A percentile compares a stretch with the other conserved stretches of the same genome.
These are phyloP conservation scores for Aspergillus puulaauensis DNA, from an alignment of 2,329 filamentous ascomycete species.

Conservation along the genomic window DNA sequence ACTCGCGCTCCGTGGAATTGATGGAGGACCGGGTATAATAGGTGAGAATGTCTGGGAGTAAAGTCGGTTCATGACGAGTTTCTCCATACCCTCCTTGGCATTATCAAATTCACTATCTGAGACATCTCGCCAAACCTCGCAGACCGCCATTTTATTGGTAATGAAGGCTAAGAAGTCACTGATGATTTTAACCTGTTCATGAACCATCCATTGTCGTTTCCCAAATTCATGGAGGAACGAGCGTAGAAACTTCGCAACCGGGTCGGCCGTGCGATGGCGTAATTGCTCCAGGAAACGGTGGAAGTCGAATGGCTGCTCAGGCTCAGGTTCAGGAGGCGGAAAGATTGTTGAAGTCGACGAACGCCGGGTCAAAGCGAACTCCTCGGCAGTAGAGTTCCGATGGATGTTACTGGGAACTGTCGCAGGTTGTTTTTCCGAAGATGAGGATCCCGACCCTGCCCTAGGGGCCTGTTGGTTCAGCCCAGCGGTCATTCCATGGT, in stretches of 20 bases:
- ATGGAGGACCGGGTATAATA: slow-evolving; percentile 78
- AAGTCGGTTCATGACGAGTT: slow-evolving; percentile 96
- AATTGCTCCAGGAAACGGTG: slow-evolving; percentile 95
- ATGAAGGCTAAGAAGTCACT: slow-evolving; percentile 96
- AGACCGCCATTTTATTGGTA: slow-evolving; percentile 95
- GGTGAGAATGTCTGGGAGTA: slow-evolving; percentile 97
- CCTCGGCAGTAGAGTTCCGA: slow-evolving; percentile 25
- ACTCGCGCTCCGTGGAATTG: slow-evolving; percentile 57
- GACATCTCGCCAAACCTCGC: slow-evolving; percentile 93
- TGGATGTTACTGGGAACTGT: slow-evolving; percentile 27
- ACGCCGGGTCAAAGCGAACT: slow-evolving; percentile 27
- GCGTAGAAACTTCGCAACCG: slow-evolving; percentile 90
- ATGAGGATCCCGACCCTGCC: slow-evolving; percentile 15
- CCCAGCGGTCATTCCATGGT: slow-evolving; percentile 57
- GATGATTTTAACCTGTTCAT: slow-evolving; percentile 99
- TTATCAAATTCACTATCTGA: slow-evolving; percentile 98
- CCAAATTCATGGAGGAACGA: slow-evolving; percentile 94
- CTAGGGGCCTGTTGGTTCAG: slow-evolving; percentile 26
- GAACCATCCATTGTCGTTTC: slow-evolving; percentile 99
- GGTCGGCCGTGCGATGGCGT: slow-evolving; percentile 94
- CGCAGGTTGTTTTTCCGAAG: slow-evolving; percentile 22
- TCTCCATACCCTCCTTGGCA: slow-evolving; percentile 97
- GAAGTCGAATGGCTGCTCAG: slow-evolving; percentile 89
- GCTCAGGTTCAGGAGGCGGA: slow-evolving; percentile 76
- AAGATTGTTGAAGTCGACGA: slow-evolving; percentile 46